These are phyloP conservation scores for Pyrenochaeta sp. DNA, from an alignment of 2,329 filamentous ascomycete species.

Conservation along the genomic window DNA sequence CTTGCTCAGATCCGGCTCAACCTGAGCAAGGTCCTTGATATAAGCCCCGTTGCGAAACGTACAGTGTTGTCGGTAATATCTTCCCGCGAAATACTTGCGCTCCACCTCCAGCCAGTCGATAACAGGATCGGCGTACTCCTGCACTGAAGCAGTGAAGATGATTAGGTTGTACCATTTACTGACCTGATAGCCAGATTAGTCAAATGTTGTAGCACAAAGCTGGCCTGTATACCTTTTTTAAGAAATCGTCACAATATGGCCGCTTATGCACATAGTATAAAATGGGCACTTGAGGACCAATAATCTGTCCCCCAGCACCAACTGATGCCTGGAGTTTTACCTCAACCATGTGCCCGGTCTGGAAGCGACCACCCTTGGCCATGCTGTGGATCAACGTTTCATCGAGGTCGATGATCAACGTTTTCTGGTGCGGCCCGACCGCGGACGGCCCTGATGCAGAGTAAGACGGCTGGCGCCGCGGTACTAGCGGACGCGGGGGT, in stretches of 20 bases:
- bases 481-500: conserved; percentile 88
- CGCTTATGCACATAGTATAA: conserved; percentile 99
- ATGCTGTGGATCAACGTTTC: conserved; percentile 98
- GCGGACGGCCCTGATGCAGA: conserved; percentile 54
- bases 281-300: conserved; percentile 92
- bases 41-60: conserved; percentile 95
- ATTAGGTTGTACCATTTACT: conserved; percentile 99
- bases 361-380: conserved; percentile 95
- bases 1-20: conserved; percentile 95
- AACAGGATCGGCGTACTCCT: conserved; percentile 97
- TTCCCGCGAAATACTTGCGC: conserved; percentile 91
- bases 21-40: conserved; percentile 95
- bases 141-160: conserved; percentile 94
- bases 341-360: conserved; percentile 98
- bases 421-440: conserved; percentile 72
- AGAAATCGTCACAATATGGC: conserved; percentile 94
- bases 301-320: conserved; percentile 70
- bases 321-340: conserved; percentile 83
- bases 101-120: conserved; percentile 99
- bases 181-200: conserved; percentile 62
- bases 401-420: conserved; percentile 92
- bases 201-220: conserved; percentile 4
- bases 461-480: conserved; percentile 88
- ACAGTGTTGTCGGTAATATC: conserved; percentile 97
- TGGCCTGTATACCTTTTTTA: conserved; percentile 73